These are phyloP conservation scores for Metschnikowia proteae DNA, from an alignment of 805 yeast species.

Conservation along the genomic window DNA sequence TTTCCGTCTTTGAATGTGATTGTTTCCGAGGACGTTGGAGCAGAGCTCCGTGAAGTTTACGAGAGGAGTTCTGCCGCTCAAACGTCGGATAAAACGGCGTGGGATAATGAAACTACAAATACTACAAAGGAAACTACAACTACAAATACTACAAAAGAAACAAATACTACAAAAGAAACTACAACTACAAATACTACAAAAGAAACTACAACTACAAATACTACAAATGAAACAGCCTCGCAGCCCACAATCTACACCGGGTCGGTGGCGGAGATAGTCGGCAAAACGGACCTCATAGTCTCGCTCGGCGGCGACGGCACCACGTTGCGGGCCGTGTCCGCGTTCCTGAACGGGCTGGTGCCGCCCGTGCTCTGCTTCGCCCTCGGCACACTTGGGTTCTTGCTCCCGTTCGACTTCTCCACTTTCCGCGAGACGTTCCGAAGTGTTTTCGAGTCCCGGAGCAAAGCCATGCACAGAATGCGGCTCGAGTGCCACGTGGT, in stretches of 20 bases:
- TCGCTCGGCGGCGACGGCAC: constrained; percentile 98
- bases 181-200: too few relatives aligned
- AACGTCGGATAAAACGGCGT: constrained; percentile 8
- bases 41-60: constrained; percentile 46
- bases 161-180: too few relatives aligned
- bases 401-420: constrained; percentile 79
- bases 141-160: too few relatives aligned
- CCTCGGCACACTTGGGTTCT: constrained; percentile 85
- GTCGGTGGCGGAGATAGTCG: constrained; percentile 48
- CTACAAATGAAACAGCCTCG: not conserved
- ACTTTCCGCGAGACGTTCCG: constrained; percentile 59
- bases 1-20: constrained; percentile 76
- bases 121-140: too few relatives aligned
- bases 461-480: constrained; percentile 70
- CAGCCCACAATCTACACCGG: constrained; percentile 51
- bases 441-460: constrained; percentile 62
- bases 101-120: not conserved
- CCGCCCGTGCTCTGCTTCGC: constrained; percentile 91
- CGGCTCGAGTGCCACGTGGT: constrained; percentile 74
- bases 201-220: too few relatives aligned
- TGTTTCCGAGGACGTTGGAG: constrained; percentile 70
- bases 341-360: constrained; percentile 65
- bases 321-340: constrained; percentile 75
- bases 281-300: constrained; percentile 73
- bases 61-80: not conserved